Conservation (phyloP, 2,329 filamentous ascomycete species). For the Penicillium sp. region DNA sequence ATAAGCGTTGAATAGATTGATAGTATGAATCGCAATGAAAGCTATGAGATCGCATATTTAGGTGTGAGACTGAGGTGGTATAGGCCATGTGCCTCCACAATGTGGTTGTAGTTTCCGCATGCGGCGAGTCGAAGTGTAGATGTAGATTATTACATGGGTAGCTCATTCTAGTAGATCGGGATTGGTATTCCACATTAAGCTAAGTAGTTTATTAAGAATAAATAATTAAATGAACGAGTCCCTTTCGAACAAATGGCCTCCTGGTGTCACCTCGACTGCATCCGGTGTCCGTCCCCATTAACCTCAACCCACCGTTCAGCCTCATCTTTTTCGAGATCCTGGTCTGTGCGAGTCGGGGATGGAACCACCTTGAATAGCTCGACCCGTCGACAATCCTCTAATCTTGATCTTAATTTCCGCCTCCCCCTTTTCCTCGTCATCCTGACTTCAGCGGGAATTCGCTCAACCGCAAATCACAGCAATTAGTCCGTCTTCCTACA, state of each 20-base stretch:
- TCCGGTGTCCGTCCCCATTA: neutral
- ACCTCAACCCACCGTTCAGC: neutral
- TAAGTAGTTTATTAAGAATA: neutral
- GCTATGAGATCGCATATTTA: neutral
- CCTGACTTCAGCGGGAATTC: neutral
- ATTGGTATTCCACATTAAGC: neutral
- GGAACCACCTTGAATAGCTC: neutral
- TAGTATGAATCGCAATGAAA: neutral
- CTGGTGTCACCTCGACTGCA: neutral
- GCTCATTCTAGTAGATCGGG: neutral
- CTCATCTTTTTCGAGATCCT: neutral
- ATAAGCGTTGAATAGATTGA: conserved; percentile 18
- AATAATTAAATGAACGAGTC: too few relatives aligned
- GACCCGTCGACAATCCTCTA: neutral
- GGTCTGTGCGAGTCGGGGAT: neutral
- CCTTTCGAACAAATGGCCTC: too few relatives aligned
- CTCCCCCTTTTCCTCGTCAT: neutral
- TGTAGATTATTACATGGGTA: neutral
- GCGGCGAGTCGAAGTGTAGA: conserved; percentile 3
- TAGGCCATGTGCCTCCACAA: conserved; percentile 5
- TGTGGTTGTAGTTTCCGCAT: conserved; percentile 16
- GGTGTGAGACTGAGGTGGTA: conserved; percentile 12
- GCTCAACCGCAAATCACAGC: neutral
- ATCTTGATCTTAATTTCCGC: neutral
- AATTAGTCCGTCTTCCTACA: neutral